phyloP scores from a whole-genome alignment of 768 basidiomycete species.

The Leccinum imitatum region DNA sequence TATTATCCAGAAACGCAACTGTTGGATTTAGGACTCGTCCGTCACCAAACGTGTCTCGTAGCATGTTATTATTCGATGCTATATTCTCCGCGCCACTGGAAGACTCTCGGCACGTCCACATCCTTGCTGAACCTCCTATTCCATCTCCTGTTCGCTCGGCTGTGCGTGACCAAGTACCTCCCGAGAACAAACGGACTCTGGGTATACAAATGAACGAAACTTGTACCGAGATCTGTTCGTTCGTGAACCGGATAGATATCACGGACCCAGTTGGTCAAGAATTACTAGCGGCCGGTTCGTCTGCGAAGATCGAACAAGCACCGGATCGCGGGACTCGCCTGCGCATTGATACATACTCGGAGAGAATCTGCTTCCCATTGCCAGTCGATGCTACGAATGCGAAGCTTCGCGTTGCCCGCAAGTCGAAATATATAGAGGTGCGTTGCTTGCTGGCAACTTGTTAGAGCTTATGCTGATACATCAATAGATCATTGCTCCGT shows the following conservation, averaged over 20 bases:
- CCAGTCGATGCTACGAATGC: slow-evolving; percentile 39
- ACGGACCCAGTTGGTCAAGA: slow-evolving; percentile 21
- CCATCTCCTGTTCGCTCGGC: slow-evolving; percentile 4
- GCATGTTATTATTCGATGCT: slow-evolving; percentile 6
- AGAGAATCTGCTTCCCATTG: slow-evolving; percentile 41
- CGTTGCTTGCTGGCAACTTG: not conserved
- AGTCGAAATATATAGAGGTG: slow-evolving; percentile 49
- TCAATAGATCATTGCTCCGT: slow-evolving; percentile 23
- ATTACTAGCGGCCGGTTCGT: slow-evolving; percentile 17
- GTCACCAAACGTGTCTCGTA: slow-evolving; percentile 7
- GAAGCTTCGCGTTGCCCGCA: slow-evolving; percentile 51
- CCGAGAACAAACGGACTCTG: slow-evolving; percentile 17
- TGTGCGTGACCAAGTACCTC: not conserved
- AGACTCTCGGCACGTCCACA: slow-evolving; percentile 21
- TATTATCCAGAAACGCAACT: slow-evolving; percentile 11
- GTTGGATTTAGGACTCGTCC: slow-evolving; percentile 24
- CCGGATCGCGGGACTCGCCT: slow-evolving; percentile 4
- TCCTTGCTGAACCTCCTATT: slow-evolving; percentile 25
- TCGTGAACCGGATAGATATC: slow-evolving; percentile 23
- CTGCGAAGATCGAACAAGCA: slow-evolving; percentile 18
- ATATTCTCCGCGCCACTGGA: slow-evolving; percentile 24
- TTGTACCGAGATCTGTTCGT: slow-evolving; percentile 15
- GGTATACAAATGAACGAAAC: slow-evolving; percentile 18
- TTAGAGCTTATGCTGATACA: not conserved
- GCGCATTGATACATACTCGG: slow-evolving; percentile 16